Percentiles rank a stretch among this genome's conserved stretches.
Evolutionary conservation across 768 basidiomycete species (phyloP).

Genomic region (Auriscalpium vulgare): DNA sequence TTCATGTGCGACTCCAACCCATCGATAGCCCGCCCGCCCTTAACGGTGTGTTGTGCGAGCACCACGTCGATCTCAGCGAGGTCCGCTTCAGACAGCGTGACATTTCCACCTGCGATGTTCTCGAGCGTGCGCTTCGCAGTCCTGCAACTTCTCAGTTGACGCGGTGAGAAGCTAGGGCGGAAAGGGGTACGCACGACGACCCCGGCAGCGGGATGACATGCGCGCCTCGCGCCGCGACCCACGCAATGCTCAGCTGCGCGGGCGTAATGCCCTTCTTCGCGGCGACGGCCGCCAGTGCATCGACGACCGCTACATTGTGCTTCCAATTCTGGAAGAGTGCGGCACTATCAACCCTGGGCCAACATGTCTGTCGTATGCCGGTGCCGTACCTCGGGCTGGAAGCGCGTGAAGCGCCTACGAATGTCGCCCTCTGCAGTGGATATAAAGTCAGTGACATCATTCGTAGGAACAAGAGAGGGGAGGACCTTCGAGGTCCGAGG

Average conservation of each 20-base stretch:
- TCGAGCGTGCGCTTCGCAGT: constrained; percentile 34
- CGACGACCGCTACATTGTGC: constrained; percentile 35
- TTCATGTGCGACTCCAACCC: constrained; percentile 12
- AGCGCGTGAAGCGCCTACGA: constrained; percentile 25
- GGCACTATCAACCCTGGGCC: neutral
- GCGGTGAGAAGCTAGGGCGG: neutral
- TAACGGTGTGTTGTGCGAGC: constrained; percentile 27
- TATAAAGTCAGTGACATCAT: neutral
- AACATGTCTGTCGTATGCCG: no score
- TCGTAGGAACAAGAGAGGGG: neutral
- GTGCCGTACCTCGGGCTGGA: constrained; percentile 27
- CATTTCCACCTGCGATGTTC: constrained; percentile 32
- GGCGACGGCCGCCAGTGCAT: constrained; percentile 32
- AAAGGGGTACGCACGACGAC: constrained; percentile 25
- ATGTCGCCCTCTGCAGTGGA: constrained; percentile 28
- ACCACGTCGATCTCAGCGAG: constrained; percentile 30
- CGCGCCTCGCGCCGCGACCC: constrained; percentile 27
- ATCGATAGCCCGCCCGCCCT: constrained; percentile 32
- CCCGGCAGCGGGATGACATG: constrained; percentile 43
- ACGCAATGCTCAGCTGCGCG: constrained; percentile 32
- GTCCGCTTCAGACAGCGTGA: constrained; percentile 28
- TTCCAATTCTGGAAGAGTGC: constrained; percentile 26
- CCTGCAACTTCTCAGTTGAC: constrained; percentile 13
- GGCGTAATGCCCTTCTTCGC: constrained; percentile 33
- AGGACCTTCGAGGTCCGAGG: constrained; percentile 24